Evolutionary conservation across 2,329 filamentous ascomycete genomes (phyloP).

Genomic region (Laburnicola sp.): DNA sequence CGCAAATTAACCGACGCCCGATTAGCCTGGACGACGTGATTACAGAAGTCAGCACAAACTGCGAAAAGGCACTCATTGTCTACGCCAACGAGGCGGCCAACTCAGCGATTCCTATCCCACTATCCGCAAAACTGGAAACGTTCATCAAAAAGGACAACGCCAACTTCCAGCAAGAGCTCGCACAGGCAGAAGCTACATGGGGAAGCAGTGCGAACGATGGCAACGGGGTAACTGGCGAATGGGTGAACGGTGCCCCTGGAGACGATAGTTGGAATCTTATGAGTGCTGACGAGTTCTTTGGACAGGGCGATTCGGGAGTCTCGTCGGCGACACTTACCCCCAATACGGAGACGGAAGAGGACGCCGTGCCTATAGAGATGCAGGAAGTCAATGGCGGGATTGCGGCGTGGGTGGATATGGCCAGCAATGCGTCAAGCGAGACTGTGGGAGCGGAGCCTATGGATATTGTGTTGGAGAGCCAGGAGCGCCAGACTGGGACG

Average conservation of each 20-base stretch:
- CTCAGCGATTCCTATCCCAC: constrained; percentile 18
- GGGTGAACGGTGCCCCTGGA: constrained; percentile 21
- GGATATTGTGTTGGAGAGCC: constrained; percentile 14
- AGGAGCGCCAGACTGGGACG: constrained; percentile 10
- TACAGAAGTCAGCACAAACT: constrained; percentile 56
- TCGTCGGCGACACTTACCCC: constrained; percentile 41
- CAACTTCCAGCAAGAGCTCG: constrained; percentile 39
- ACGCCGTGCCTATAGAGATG: constrained; percentile 22
- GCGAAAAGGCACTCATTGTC: constrained; percentile 58
- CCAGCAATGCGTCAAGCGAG: constrained; percentile 28
- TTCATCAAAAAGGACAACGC: constrained; percentile 57
- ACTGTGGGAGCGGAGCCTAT: constrained; percentile 28
- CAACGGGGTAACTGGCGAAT: constrained; percentile 16
- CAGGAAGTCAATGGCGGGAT: constrained; percentile 31
- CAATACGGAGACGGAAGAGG: constrained; percentile 28
- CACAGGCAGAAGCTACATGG: constrained; percentile 22
- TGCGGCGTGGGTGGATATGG: constrained; percentile 21
- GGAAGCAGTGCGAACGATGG: neutral
- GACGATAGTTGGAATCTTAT: constrained; percentile 27
- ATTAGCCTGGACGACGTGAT: constrained; percentile 59
- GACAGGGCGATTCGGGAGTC: constrained; percentile 20
- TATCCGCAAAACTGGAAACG: constrained; percentile 34
- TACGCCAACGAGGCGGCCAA: constrained; percentile 58
- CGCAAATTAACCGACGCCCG: constrained; percentile 34
- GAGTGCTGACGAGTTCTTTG: constrained; percentile 25